Conservation (phyloP, 2,329 filamentous ascomycete genomes). For the Fusarium fracticaudum region DNA sequence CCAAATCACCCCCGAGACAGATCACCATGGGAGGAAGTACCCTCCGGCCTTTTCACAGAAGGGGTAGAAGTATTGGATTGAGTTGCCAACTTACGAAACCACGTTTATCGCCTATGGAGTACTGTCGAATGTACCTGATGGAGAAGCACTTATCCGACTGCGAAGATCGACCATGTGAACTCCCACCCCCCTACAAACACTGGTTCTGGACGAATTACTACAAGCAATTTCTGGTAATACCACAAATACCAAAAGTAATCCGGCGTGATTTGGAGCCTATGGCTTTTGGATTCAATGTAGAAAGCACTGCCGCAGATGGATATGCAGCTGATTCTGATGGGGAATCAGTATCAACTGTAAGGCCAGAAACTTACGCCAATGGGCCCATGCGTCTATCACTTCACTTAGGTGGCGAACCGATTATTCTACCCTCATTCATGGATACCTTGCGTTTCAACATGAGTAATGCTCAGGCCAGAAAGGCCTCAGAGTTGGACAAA, state of each 20-base stretch:
- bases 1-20: background rate
- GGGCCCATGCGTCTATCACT: slow-evolving; percentile 47
- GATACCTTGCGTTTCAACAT: slow-evolving; percentile 19
- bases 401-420: slow-evolving; percentile 42
- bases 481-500: background rate
- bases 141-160: slow-evolving; percentile 45
- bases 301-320: no score
- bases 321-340: slow-evolving; percentile 26
- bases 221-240: slow-evolving; percentile 52
- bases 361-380: background rate
- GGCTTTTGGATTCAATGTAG: background rate
- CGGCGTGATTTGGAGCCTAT: slow-evolving; percentile 19
- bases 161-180: slow-evolving; percentile 40
- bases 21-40: background rate
- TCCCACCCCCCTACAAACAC: slow-evolving; percentile 43
- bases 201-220: slow-evolving; percentile 49
- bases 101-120: slow-evolving; percentile 54
- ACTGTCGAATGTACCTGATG: slow-evolving; percentile 48
- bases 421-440: slow-evolving; percentile 41
- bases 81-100: slow-evolving; percentile 37
- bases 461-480: background rate
- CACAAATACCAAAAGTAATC: slow-evolving; percentile 45
- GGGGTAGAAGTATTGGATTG: background rate
- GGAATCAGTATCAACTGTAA: slow-evolving; percentile 34
- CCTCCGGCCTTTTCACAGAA: background rate